Base-by-base conservation (phyloP, 371 early-diverging fungal species). In the Mucor circinelloides region DNA sequence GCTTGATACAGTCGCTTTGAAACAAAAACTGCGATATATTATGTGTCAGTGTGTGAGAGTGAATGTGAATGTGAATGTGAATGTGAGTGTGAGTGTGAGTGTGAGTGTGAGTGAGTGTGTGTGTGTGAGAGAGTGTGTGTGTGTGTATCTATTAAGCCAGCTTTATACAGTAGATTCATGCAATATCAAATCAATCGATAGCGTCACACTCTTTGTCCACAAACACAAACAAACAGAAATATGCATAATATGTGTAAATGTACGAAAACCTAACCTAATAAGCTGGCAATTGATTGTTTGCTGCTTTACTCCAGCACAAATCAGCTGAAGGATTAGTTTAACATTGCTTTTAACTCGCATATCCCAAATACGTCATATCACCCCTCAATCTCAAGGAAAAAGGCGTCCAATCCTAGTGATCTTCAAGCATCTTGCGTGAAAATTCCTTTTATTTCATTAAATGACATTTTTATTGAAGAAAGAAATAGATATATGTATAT, bases 291-390 rank as follows among this genome's bases (percentile, higher is more conserved):
- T 12, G 23, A 50, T 50, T 50, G 50, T 25, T 50, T 50, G 50
- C 23, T 50, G 50, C 50, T 19, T 50, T 50, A 12, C 12, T 25
- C 12, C 10, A 23, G 21, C 13, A 50, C 50, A 12, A 50, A 50
- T 50, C 50, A 50, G 50, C 50, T 50, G 50, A 50, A 50, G 23
- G 23, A 10, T 50, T 50, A 25, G 23, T 9, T 50, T 10, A 25
- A 19, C 44, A 44, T 44, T 13, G 36, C 12, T n/a, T 44, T 17
- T 44, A 50, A 50, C 25, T 50, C 36, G 13, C 25, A 50, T 50
- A 50, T 44, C n/a, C 50, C 50, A 50, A 50, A 50, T 50, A 50
- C 50, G 50, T 50, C 50, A 50, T 50, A 25, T 50, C 25, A 50
- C 50, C 50, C 50, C 50, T 25, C 23, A 25, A 50, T 50, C 10